These are phyloP conservation scores for Leucogyrophana mollusca DNA, from an alignment of 768 basidiomycete species.

Conservation along the genomic window DNA sequence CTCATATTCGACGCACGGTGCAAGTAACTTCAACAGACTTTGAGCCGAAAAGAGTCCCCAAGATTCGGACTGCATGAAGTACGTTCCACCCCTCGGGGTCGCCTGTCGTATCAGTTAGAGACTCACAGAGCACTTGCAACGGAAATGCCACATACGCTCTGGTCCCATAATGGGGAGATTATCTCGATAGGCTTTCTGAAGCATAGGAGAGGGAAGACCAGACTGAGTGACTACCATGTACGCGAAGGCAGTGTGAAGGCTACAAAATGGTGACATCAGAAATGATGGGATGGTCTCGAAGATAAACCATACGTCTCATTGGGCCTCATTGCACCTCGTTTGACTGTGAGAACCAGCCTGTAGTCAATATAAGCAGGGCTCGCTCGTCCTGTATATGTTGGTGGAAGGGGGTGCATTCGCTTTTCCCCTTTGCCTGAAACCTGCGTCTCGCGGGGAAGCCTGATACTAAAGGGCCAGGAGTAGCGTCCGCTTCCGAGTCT, in stretches of 20 bases:
- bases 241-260: conserved; percentile 25
- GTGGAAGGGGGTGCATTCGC: conserved; percentile 40
- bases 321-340: conserved; percentile 43
- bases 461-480: conserved; percentile 44
- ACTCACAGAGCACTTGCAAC: not conserved
- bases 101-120: conserved; percentile 5
- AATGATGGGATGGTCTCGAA: not conserved
- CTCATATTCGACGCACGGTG: conserved; percentile 18
- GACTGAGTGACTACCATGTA: conserved; percentile 28
- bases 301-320: conserved; percentile 40
- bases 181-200: conserved; percentile 27
- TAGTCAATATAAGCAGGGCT: conserved; percentile 56
- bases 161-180: conserved; percentile 26
- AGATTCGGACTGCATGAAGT: conserved; percentile 22
- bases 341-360: conserved; percentile 44
- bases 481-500: conserved; percentile 41
- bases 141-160: conserved; percentile 4
- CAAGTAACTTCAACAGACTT: conserved; percentile 25
- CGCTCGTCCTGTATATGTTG: conserved; percentile 49
- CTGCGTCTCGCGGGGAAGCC: conserved; percentile 38
- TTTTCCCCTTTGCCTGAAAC: conserved; percentile 33
- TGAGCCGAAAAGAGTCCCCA: conserved; percentile 28
- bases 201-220: conserved; percentile 27
- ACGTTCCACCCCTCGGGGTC: conserved; percentile 37
- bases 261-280: conserved; percentile 10